Evolutionary conservation across 2,329 filamentous ascomycete species (phyloP).

Genomic region (Xylaria sp.): DNA sequence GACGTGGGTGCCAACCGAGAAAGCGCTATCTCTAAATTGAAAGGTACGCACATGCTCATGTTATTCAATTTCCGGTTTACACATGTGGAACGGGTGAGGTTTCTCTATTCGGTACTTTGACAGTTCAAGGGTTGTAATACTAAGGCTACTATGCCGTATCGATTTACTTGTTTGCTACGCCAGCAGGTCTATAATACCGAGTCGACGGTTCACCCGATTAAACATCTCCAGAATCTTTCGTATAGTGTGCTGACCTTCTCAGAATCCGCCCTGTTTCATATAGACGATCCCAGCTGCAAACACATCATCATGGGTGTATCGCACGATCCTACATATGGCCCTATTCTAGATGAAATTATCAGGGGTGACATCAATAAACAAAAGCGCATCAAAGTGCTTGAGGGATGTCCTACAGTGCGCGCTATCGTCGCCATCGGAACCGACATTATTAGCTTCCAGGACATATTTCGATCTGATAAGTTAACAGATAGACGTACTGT

Average conservation of each 20-base stretch:
- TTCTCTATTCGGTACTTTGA: not conserved
- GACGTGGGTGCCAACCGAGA: slow-evolving; percentile 66
- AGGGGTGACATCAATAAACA: slow-evolving; percentile 50
- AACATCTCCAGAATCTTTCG: not conserved
- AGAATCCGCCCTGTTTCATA: slow-evolving; percentile 62
- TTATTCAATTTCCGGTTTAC: not conserved
- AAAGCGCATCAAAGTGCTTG: slow-evolving; percentile 57
- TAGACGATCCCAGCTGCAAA: slow-evolving; percentile 66
- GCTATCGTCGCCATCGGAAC: slow-evolving; percentile 56
- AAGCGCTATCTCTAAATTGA: slow-evolving; percentile 64
- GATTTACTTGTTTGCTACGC: not conserved
- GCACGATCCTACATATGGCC: slow-evolving; percentile 65
- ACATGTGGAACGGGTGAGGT: not conserved
- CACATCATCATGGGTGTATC: slow-evolving; percentile 66
- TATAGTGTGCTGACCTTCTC: slow-evolving; percentile 15
- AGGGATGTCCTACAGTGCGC: slow-evolving; percentile 57
- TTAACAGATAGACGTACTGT: slow-evolving; percentile 47
- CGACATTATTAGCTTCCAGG: slow-evolving; percentile 52
- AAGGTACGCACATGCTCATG: slow-evolving; percentile 49
- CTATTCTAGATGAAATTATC: slow-evolving; percentile 62
- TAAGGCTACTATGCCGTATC: not conserved
- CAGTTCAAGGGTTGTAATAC: not conserved
- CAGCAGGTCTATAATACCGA: not conserved
- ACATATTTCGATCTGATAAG: slow-evolving; percentile 62
- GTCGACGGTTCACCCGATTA: not conserved